phyloP scores from a whole-genome alignment of 1,139 yeast genomes.

The Kurtzmaniella quercitrusa region DNA sequence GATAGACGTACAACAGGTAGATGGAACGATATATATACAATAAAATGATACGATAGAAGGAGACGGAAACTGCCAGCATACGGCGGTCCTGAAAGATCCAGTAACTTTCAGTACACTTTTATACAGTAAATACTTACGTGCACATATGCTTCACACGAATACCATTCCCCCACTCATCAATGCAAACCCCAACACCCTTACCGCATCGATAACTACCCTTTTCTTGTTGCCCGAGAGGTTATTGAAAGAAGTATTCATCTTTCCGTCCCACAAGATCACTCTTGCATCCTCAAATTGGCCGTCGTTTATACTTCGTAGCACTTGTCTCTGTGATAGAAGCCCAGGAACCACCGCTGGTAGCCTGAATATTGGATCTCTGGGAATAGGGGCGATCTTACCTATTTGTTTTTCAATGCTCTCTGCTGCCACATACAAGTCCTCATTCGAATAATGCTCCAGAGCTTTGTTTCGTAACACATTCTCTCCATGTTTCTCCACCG shows the following conservation, averaged over 20 bases:
- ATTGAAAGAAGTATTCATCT: slow-evolving; percentile 13
- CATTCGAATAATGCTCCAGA: slow-evolving; percentile 1
- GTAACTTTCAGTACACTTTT: too few relatives aligned
- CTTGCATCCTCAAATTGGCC: slow-evolving; percentile 16
- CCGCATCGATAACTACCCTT: slow-evolving; percentile 29
- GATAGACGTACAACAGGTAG: background rate
- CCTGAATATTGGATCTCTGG: background rate
- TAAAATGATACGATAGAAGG: background rate
- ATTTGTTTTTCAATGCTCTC: slow-evolving; percentile 4
- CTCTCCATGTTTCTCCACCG: slow-evolving; percentile 7
- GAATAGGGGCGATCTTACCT: background rate
- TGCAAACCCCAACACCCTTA: slow-evolving; percentile 40
- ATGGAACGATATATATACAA: background rate
- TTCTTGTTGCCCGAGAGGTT: slow-evolving; percentile 19
- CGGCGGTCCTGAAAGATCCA: too few relatives aligned
- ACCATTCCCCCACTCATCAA: background rate
- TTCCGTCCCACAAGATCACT: slow-evolving; percentile 11
- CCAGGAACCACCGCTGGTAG: slow-evolving; percentile 52
- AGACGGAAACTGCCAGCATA: too few relatives aligned
- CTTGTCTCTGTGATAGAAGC: slow-evolving; percentile 44
- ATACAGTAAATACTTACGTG: too few relatives aligned
- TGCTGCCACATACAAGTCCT: background rate
- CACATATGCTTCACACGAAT: background rate
- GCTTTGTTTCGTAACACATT: slow-evolving; percentile 8
- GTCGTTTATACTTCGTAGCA: slow-evolving; percentile 23